Base-by-base conservation (phyloP, 2,329 filamentous ascomycete genomes). In the Xylaria sp. region DNA sequence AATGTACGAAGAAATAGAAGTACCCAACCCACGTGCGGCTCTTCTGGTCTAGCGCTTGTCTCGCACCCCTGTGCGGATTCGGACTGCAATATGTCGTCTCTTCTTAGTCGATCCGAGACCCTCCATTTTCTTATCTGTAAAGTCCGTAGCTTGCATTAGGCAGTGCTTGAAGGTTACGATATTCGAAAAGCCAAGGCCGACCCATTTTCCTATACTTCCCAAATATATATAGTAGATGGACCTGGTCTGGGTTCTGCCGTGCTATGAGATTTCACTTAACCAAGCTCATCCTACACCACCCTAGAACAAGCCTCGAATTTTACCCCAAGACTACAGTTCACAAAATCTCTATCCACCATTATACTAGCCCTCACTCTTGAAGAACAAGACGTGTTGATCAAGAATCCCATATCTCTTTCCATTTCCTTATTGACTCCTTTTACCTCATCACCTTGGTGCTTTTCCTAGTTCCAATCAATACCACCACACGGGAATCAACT, bases 1-100 rank as follows among this genome's bases (percentile, higher is more conserved):
- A 38, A 45, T 47, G 42, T 49, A 15, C 39, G 53, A 55, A 56
- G 51, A 60, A 27, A 50, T 53, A 58, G 54, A 60, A 31, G 36
- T 61, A 63, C 27, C 27, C 44, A 49, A 58, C 45, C 39, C 36
- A 49, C 51, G 67, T 70, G 66, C 68, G 68, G 68, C 68, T 70
- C 68, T 62, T 57, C 36, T 36, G 27, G 49, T 36, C 56, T 53
- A 49, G 47, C 27, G 47, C 45, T 17, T 31, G 17, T 61, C 38
- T 22, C 59, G 50, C 44, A 36, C 47, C 47, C 53, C 59, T 60
- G 57, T 64, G 66, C 13, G 31, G n/a, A 20, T 49, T 29, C n/a
- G 33, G 39, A 50, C 38, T 39, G 33, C 27, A n/a, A 38, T 53
- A 49, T 27, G 25, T 44, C 51, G 25, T 44, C 51, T 56, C 38